These are phyloP conservation scores for Lavandula angustifolia DNA, from an alignment of 257 asterid species.

Conservation along the genomic window DNA sequence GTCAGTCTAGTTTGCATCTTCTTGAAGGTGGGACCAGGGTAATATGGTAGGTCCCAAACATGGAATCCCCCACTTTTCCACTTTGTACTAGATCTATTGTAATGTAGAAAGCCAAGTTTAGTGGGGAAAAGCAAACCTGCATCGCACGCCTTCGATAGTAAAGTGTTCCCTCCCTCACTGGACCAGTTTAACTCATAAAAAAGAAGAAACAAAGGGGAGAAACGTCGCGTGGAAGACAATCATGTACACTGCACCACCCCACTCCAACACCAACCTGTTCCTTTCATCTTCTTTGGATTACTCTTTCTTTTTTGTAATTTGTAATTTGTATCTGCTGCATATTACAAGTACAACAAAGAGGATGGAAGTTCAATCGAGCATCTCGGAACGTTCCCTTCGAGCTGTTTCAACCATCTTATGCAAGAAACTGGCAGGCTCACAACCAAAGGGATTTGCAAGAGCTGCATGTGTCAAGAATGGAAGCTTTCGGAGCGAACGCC, in stretches of 20 bases:
- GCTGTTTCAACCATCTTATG: slow-evolving; percentile 71
- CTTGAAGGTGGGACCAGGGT: slow-evolving; percentile 33
- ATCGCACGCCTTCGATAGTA: slow-evolving; percentile 41
- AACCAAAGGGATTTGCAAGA: slow-evolving; percentile 58
- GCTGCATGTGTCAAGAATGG: slow-evolving; percentile 94
- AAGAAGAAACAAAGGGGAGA: background rate
- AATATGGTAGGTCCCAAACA: slow-evolving; percentile 28
- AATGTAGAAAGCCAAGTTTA: slow-evolving; percentile 30
- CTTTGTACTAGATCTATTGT: background rate
- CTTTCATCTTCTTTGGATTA: background rate
- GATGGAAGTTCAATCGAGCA: slow-evolving; percentile 49
- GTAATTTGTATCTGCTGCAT: background rate
- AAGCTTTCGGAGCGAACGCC: slow-evolving; percentile 92
- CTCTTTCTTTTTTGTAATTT: background rate
- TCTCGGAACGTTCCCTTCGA: slow-evolving; percentile 63
- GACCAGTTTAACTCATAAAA: slow-evolving; percentile 22
- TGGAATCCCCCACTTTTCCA: slow-evolving; percentile 38
- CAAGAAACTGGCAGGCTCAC: slow-evolving; percentile 66
- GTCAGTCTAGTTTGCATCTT: background rate
- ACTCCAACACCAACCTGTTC: background rate
- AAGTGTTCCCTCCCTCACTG: slow-evolving; percentile 29
- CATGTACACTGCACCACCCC: slow-evolving; percentile 15
- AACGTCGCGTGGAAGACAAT: slow-evolving; percentile 41
- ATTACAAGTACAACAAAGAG: background rate
- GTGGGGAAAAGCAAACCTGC: slow-evolving; percentile 34